These are phyloP conservation scores for Pascua sp. DNA, from an alignment of 1,284 basidiomycete species.

Conservation along the genomic window DNA sequence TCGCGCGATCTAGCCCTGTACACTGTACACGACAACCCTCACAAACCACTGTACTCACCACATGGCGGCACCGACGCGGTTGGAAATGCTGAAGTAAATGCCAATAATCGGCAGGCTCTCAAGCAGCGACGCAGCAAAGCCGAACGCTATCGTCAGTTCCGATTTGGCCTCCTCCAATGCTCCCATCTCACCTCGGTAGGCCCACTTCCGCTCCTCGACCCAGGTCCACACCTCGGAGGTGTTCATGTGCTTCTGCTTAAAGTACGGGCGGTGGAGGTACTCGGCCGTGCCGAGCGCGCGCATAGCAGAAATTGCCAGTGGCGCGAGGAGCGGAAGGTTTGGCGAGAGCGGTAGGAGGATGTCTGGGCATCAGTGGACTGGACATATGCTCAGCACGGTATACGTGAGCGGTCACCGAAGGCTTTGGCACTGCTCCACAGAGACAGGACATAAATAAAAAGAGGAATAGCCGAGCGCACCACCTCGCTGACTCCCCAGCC, in stretches of 20 bases:
- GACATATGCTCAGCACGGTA: no score
- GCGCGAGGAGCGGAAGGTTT: constrained; percentile 67
- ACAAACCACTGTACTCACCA: constrained; percentile 58
- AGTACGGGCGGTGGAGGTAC: constrained; percentile 71
- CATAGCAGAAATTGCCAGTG: constrained; percentile 62
- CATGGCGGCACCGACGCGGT: constrained; percentile 83
- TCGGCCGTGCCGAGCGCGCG: constrained; percentile 66
- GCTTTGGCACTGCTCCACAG: no score
- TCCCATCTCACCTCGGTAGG: constrained; percentile 63
- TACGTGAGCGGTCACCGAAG: no score
- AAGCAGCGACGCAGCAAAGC: constrained; percentile 70
- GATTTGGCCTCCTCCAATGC: not conserved
- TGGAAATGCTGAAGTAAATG: constrained; percentile 73
- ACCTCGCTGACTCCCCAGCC: no score
- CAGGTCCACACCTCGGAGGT: constrained; percentile 64
- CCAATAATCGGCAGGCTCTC: constrained; percentile 75
- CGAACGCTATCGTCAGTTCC: constrained; percentile 59
- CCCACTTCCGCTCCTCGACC: constrained; percentile 81
- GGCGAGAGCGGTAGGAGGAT: constrained; percentile 63
- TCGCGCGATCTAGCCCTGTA: no score
- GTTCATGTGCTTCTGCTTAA: constrained; percentile 74
- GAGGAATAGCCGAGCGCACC: no score
- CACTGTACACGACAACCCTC: no score
- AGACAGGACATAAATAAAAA: no score
- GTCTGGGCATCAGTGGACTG: constrained; percentile 52